Evolutionary conservation across 73 alveolate genomes (phyloP).

Genomic region (Tetrahymena elliotti): DNA sequence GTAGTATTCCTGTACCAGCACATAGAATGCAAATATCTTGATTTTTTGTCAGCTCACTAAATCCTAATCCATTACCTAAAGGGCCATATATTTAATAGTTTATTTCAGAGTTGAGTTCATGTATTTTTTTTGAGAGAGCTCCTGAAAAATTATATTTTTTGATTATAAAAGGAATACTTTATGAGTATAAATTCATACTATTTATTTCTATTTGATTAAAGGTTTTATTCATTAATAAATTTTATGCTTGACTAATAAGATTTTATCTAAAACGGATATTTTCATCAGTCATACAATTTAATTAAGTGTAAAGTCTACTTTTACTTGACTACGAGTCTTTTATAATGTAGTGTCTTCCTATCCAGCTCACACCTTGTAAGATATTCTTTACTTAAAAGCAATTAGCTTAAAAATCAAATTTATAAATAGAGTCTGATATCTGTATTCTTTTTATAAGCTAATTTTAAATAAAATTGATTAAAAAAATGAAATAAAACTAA

Average conservation of each 20-base stretch:
- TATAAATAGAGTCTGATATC: not conserved
- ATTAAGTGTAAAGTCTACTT: conserved; percentile 20
- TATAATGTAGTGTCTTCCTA: conserved; percentile 11
- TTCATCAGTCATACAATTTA: conserved; percentile 10
- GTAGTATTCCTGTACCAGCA: conserved; percentile 33
- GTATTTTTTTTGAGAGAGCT: conserved; percentile 9
- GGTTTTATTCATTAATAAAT: not conserved
- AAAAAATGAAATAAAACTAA: not conserved
- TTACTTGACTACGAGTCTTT: not conserved
- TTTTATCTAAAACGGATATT: not conserved
- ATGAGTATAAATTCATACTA: not conserved
- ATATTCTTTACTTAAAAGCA: not conserved
- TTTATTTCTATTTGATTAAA: not conserved
- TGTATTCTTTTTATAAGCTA: not conserved
- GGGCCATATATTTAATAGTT: conserved; percentile 13
- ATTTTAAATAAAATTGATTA: not conserved
- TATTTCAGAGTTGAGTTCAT: not conserved
- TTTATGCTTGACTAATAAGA: not conserved
- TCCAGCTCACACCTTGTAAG: not conserved
- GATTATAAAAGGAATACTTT: conserved; percentile 14
- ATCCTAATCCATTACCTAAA: conserved; percentile 31
- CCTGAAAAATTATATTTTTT: conserved; percentile 23
- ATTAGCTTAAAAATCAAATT: not conserved
- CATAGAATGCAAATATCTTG: not conserved
- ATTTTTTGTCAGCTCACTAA: not conserved